Percentiles rank a stretch among this genome's conserved stretches.
phyloP scores from a whole-genome alignment of 768 basidiomycete genomes.

The Russula dissimulans region DNA sequence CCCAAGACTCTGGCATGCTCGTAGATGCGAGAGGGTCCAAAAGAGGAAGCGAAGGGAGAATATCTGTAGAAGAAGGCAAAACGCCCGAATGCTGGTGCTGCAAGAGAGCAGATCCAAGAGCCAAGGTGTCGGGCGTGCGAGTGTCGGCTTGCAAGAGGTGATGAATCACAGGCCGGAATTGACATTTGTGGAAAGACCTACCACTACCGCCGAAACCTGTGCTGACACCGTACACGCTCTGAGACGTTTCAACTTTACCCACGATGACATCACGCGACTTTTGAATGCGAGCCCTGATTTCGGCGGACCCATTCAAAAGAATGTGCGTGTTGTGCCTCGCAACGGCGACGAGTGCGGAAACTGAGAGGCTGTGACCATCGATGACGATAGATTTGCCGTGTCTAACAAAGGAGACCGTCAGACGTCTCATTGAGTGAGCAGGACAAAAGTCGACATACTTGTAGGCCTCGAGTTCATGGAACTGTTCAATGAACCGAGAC shows the following conservation, averaged over 20 bases:
- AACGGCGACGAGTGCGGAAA: conserved; percentile 69
- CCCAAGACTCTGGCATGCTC: conserved; percentile 82
- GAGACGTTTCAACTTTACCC: conserved; percentile 54
- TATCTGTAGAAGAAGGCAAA: conserved; percentile 46
- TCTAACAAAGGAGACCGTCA: conserved; percentile 29
- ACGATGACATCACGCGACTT: conserved; percentile 56
- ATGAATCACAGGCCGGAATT: conserved; percentile 1
- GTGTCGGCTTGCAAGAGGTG: conserved; percentile 51
- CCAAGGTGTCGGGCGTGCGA: conserved; percentile 61
- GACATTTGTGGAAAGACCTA: conserved; percentile 16
- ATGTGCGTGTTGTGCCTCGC: conserved; percentile 54
- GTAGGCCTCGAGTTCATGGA: conserved; percentile 54
- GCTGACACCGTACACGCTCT: conserved; percentile 77
- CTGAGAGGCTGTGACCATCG: conserved; percentile 62
- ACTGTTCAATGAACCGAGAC: conserved; percentile 46
- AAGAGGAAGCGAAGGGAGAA: conserved; percentile 52
- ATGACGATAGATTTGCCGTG: conserved; percentile 53
- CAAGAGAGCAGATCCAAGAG: conserved; percentile 73
- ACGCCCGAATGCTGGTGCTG: conserved; percentile 78
- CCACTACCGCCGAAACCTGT: conserved; percentile 86
- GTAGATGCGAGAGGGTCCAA: conserved; percentile 56
- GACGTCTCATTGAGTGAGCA: background rate
- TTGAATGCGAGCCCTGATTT: conserved; percentile 43
- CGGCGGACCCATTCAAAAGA: conserved; percentile 39
- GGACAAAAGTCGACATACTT: conserved; percentile 34